A percentile compares a stretch with the other conserved stretches of the same genome.
Evolutionary conservation across 1,139 yeast genomes (phyloP).

Genomic region (Pichia sp.): DNA sequence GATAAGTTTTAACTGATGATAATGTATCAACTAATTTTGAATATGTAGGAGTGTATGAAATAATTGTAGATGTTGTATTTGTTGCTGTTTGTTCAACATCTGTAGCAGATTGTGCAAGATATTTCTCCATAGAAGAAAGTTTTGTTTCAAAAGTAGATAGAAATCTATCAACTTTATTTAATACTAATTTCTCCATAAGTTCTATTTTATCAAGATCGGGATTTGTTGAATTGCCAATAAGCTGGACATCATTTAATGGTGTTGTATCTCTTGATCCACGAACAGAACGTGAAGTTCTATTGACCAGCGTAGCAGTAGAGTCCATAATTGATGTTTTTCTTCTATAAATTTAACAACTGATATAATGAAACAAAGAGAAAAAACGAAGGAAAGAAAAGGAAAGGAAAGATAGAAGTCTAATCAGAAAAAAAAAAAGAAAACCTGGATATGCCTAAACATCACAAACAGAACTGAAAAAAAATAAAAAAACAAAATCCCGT

Average conservation of each 20-base stretch:
- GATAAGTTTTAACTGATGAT: conserved; percentile 19
- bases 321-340: neutral
- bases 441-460: too few relatives aligned
- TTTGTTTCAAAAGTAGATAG: conserved; percentile 49
- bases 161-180: conserved; percentile 47
- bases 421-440: too few relatives aligned
- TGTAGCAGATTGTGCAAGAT: conserved; percentile 31
- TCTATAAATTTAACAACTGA: too few relatives aligned
- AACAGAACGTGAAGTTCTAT: neutral
- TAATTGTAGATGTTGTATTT: conserved; percentile 6
- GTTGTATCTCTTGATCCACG: neutral
- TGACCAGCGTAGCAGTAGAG: neutral
- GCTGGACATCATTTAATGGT: neutral
- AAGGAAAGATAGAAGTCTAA: too few relatives aligned
- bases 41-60: conserved; percentile 10
- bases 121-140: conserved; percentile 46
- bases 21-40: conserved; percentile 29
- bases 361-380: too few relatives aligned
- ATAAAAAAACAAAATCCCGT: too few relatives aligned
- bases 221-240: neutral
- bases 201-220: conserved; percentile 5
- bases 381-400: too few relatives aligned
- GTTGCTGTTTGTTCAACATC: conserved; percentile 8
- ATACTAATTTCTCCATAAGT: conserved; percentile 42
- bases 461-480: too few relatives aligned